Conservation (phyloP, 306 rosid species). For the Arachis hypogaea region DNA sequence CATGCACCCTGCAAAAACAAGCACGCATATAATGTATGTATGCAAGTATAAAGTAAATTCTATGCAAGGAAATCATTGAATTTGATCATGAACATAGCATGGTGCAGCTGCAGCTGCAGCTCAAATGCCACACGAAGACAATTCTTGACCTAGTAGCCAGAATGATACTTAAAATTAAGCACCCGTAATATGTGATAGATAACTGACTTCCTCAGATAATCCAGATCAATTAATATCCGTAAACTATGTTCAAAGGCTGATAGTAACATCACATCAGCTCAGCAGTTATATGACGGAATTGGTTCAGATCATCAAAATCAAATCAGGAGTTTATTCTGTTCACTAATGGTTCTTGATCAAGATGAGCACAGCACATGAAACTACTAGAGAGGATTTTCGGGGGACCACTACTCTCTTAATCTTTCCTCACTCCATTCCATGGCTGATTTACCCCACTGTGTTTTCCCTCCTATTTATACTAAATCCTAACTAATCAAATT, state of each 20-base stretch:
- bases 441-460: too few relatives aligned
- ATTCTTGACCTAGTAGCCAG: background rate
- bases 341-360: too few relatives aligned
- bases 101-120: slow-evolving; percentile 1
- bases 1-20: slow-evolving; percentile 19
- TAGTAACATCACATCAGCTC: background rate
- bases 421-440: too few relatives aligned
- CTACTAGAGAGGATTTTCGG: too few relatives aligned
- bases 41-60: background rate
- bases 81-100: background rate
- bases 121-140: slow-evolving; percentile 22
- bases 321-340: too few relatives aligned
- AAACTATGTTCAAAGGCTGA: background rate
- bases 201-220: slow-evolving; percentile 4
- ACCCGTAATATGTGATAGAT: background rate
- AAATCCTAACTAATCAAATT: too few relatives aligned
- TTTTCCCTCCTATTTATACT: too few relatives aligned
- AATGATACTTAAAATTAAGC: slow-evolving; percentile 12
- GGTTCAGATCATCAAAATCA: too few relatives aligned
- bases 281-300: background rate
- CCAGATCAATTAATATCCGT: slow-evolving; percentile 13
- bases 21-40: background rate
- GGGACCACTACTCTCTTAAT: too few relatives aligned
- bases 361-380: too few relatives aligned
- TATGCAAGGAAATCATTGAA: slow-evolving; percentile 11